phyloP scores from a whole-genome alignment of 1,284 basidiomycete species.

The Cryptococcus maquisensis region DNA sequence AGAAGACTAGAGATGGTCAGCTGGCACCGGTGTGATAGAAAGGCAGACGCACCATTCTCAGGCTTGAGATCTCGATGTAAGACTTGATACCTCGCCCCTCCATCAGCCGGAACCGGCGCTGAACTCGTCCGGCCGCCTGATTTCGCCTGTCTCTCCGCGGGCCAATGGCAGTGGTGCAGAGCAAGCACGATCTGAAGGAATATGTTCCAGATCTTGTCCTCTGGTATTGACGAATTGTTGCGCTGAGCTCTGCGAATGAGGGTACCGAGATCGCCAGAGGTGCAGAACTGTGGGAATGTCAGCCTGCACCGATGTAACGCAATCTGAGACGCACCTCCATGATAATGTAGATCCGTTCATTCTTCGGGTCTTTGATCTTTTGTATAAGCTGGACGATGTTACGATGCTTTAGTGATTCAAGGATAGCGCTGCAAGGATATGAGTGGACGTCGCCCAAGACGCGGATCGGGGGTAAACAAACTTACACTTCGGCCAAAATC shows the following conservation, averaged over 20 bases:
- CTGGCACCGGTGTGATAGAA: background rate
- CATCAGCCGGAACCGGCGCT: slow-evolving; percentile 9
- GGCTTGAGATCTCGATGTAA: slow-evolving; percentile 94
- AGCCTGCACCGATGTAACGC: slow-evolving; percentile 1
- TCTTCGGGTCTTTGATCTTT: slow-evolving; percentile 78
- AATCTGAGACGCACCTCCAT: slow-evolving; percentile 63
- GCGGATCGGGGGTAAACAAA: slow-evolving; percentile 15
- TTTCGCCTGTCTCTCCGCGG: slow-evolving; percentile 34
- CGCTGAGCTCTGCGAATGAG: slow-evolving; percentile 62
- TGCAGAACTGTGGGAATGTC: slow-evolving; percentile 61
- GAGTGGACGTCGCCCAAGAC: background rate
- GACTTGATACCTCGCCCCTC: slow-evolving; percentile 59
- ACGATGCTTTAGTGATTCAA: slow-evolving; percentile 88
- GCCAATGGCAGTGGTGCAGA: slow-evolving; percentile 78
- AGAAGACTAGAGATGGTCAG: slow-evolving; percentile 28
- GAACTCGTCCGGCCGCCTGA: slow-evolving; percentile 8
- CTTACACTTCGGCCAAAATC: slow-evolving; percentile 96
- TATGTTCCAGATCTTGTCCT: slow-evolving; percentile 92
- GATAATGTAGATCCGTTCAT: slow-evolving; percentile 85
- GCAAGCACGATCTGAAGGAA: slow-evolving; percentile 91
- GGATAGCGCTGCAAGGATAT: slow-evolving; percentile 69
- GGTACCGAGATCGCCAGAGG: slow-evolving; percentile 83
- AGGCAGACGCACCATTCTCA: slow-evolving; percentile 72
- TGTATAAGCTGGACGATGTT: slow-evolving; percentile 68
- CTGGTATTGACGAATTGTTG: slow-evolving; percentile 63